These are phyloP conservation scores for Spinellus fusiger DNA, from an alignment of 192 early-diverging fungal species.

Conservation along the genomic window DNA sequence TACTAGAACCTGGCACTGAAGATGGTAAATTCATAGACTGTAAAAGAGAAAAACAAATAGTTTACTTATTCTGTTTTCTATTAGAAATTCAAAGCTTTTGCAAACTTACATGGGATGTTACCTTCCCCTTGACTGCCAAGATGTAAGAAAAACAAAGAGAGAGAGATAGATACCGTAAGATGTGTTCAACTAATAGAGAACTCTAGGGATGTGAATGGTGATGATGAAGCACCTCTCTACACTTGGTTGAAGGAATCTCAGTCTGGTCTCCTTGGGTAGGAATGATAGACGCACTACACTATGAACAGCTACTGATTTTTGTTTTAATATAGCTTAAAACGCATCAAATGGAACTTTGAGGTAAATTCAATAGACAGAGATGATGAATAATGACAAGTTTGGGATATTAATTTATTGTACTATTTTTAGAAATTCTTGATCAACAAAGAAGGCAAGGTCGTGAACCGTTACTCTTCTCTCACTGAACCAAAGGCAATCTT, in stretches of 20 bases:
- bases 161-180: background rate
- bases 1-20: constrained; percentile 39
- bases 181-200: background rate
- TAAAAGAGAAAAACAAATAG: constrained; percentile 14
- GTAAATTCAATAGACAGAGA: constrained; percentile 7
- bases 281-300: too few species aligned
- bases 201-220: constrained; percentile 65
- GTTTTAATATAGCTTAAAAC: constrained; percentile 36
- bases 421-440: constrained; percentile 62
- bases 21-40: constrained; percentile 24
- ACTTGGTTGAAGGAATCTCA: constrained; percentile 51
- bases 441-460: constrained; percentile 54
- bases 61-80: constrained; percentile 2
- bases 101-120: constrained; percentile 66
- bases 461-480: constrained; percentile 59
- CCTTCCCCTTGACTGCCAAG: constrained; percentile 85
- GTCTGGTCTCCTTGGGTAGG: constrained; percentile 33
- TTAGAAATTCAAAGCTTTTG: constrained; percentile 52
- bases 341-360: constrained; percentile 82
- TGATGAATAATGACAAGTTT: constrained; percentile 3
- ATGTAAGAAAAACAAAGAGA: constrained; percentile 26
- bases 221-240: constrained; percentile 56
- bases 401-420: background rate
- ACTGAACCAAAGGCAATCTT: constrained; percentile 55
- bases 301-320: too few species aligned